phyloP scores from a whole-genome alignment of 169 alveolate genomes.

The Cryptosporidium sp. region DNA sequence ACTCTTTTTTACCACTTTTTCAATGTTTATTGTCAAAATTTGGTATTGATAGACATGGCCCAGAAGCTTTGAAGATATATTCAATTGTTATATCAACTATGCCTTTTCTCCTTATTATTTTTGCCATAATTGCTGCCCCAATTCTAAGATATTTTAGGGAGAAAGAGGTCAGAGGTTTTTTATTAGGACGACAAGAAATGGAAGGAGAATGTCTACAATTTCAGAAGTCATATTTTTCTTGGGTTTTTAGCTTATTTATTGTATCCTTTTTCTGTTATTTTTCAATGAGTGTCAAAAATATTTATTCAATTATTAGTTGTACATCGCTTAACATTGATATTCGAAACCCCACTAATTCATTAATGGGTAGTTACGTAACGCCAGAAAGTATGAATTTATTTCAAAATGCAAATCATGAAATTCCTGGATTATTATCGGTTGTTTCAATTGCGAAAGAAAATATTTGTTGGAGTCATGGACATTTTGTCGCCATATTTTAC shows the following conservation, averaged over 20 bases:
- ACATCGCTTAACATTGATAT: conserved; percentile 15
- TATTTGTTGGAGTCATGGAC: conserved; percentile 53
- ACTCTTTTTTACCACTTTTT: conserved; percentile 14
- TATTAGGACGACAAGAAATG: conserved; percentile 67
- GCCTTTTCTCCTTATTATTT: conserved; percentile 16
- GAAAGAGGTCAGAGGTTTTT: conserved; percentile 33
- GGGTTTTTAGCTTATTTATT: conserved; percentile 62
- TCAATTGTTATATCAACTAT: not conserved
- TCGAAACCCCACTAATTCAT: not conserved
- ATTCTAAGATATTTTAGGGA: conserved; percentile 43
- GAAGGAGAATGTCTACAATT: conserved; percentile 72
- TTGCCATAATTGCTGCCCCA: conserved; percentile 57
- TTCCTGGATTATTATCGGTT: conserved; percentile 31
- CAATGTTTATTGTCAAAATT: conserved; percentile 25
- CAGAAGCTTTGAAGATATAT: conserved; percentile 31
- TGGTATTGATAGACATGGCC: not conserved
- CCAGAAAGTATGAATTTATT: not conserved
- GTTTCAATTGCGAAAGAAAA: conserved; percentile 64
- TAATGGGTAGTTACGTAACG: not conserved
- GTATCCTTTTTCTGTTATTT: conserved; percentile 45
- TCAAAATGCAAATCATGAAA: not conserved
- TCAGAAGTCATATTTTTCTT: conserved; percentile 54
- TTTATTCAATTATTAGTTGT: conserved; percentile 28
- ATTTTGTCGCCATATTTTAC: conserved; percentile 18
- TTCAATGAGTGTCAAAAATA: conserved; percentile 10